Conservation (phyloP, 192 early-diverging fungal genomes). For the Mortierella antarctica region DNA sequence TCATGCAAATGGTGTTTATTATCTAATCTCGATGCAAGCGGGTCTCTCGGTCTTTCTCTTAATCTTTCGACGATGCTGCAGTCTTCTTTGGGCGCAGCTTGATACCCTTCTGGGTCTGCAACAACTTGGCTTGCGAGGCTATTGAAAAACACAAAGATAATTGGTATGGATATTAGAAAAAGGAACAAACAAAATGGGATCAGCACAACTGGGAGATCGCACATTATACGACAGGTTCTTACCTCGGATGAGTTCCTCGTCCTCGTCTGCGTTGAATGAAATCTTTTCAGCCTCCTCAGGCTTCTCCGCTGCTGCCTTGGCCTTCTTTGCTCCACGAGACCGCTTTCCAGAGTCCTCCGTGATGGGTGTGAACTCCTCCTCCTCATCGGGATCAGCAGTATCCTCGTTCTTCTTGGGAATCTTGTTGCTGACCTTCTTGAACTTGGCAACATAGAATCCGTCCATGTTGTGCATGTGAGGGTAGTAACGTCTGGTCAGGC, state of each 20-base stretch:
- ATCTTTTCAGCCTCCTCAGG: conserved; percentile 16
- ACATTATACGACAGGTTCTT: background rate
- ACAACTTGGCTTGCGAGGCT: conserved; percentile 50
- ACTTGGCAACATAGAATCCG: conserved; percentile 98
- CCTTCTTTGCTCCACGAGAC: conserved; percentile 39
- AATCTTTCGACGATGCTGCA: background rate
- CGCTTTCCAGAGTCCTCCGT: conserved; percentile 39
- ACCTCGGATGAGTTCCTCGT: conserved; percentile 43
- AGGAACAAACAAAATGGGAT: background rate
- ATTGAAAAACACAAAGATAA: background rate
- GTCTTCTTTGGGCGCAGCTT: conserved; percentile 48
- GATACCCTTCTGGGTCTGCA: conserved; percentile 47
- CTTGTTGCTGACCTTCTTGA: conserved; percentile 95
- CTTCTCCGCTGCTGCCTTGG: background rate
- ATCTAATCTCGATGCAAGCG: background rate
- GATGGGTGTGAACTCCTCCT: conserved; percentile 50
- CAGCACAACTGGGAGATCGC: background rate
- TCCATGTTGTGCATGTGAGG: conserved; percentile 99
- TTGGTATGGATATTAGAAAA: background rate
- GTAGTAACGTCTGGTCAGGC: conserved; percentile 90
- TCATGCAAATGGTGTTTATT: background rate
- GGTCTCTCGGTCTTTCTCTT: too few relatives aligned
- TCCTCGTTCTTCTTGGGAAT: conserved; percentile 59
- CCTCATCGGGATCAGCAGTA: conserved; percentile 51
- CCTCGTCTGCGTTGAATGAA: conserved; percentile 41